A percentile compares a stretch with the other conserved stretches of the same genome.
phyloP scores from a whole-genome alignment of 768 basidiomycete genomes.

The Cystobasidium ongulense region DNA sequence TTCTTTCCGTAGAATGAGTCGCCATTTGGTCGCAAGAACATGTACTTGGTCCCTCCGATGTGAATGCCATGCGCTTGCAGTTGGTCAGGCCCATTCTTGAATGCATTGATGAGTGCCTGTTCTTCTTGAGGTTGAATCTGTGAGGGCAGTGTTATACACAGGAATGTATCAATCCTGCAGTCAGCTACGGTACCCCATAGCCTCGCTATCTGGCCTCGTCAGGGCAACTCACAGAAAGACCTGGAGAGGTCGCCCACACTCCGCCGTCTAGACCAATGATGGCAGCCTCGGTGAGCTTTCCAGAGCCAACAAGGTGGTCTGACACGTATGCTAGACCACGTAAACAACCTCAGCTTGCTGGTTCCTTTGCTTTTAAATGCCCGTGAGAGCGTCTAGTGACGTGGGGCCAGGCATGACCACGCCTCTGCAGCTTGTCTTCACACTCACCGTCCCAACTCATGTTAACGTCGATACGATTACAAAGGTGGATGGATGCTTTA shows the following conservation, averaged over 20 bases:
- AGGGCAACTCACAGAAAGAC: conserved; percentile 53
- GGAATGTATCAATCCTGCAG: neutral
- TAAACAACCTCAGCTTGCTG: neutral
- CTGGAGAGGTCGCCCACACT: conserved; percentile 61
- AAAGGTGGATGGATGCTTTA: neutral
- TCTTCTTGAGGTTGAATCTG: conserved; percentile 64
- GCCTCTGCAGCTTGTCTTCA: neutral
- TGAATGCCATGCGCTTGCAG: conserved; percentile 58
- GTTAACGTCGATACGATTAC: neutral
- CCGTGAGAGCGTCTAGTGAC: neutral
- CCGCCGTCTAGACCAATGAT: conserved; percentile 67
- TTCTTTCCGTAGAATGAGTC: conserved; percentile 70
- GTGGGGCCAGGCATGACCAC: neutral
- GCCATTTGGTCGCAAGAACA: conserved; percentile 53
- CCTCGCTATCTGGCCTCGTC: neutral
- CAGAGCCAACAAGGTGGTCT: conserved; percentile 48
- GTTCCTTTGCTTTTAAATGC: neutral
- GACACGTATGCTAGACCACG: neutral
- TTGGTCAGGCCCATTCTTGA: conserved; percentile 42
- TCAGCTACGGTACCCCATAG: neutral
- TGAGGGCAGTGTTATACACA: too few species aligned
- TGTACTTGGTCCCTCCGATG: conserved; percentile 65
- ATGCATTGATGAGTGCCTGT: conserved; percentile 53
- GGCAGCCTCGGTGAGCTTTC: conserved; percentile 67
- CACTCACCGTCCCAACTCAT: conserved; percentile 31